These are phyloP conservation scores for Syzygium aqueum DNA, from an alignment of 345 rosid species.

Conservation along the genomic window DNA sequence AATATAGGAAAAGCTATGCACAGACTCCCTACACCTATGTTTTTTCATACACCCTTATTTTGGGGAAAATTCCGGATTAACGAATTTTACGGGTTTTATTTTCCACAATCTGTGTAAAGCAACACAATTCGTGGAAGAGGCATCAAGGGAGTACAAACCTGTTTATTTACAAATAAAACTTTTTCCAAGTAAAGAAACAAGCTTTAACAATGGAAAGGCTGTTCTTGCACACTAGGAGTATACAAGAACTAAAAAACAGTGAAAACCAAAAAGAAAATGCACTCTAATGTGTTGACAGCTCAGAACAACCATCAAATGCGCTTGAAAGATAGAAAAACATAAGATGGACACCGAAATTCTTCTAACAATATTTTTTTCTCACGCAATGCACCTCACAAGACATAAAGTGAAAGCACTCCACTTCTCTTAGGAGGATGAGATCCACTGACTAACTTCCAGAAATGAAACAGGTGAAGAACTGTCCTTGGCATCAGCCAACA, in stretches of 20 bases:
- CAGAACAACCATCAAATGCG: background rate
- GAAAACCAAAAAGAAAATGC: background rate
- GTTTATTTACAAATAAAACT: background rate
- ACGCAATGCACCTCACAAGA: background rate
- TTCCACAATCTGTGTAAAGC: background rate
- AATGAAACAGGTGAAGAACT: background rate
- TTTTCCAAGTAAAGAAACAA: background rate
- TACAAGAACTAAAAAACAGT: background rate
- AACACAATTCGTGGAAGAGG: background rate
- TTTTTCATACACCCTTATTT: background rate
- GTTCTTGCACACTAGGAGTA: background rate
- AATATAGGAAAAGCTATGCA: background rate
- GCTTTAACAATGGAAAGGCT: background rate
- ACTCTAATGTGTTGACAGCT: background rate
- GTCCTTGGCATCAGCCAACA: background rate
- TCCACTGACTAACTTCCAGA: background rate
- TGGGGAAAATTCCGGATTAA: background rate
- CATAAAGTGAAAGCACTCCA: background rate
- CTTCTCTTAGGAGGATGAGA: background rate
- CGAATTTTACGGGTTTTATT: background rate
- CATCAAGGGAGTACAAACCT: background rate
- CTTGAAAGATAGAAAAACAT: background rate
- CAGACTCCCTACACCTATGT: background rate
- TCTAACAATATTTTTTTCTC: background rate
- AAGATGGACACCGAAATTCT: background rate